Conservation (phyloP, 2,329 filamentous ascomycete species). For the Penicillium crustosum region DNA sequence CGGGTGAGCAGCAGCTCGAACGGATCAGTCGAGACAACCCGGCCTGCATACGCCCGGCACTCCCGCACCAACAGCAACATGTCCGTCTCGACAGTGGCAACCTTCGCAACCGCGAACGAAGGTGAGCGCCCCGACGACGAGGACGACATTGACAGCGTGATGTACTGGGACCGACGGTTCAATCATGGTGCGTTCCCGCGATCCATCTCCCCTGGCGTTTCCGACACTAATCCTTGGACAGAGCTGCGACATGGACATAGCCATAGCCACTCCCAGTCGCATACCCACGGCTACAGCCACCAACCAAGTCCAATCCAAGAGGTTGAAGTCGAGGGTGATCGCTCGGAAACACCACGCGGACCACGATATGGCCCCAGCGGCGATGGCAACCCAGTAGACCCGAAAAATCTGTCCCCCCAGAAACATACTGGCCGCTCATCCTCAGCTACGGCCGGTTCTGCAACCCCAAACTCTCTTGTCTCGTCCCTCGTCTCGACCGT, state of each 20-base stretch:
- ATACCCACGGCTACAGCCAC: slow-evolving; percentile 5
- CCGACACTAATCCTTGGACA: slow-evolving; percentile 15
- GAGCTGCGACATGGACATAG: slow-evolving; percentile 29
- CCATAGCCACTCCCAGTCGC: slow-evolving; percentile 19
- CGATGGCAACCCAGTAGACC: slow-evolving; percentile 6
- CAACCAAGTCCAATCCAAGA: slow-evolving; percentile 19
- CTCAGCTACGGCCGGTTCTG: slow-evolving; percentile 28
- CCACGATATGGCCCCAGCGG: slow-evolving; percentile 6
- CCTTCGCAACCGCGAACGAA: slow-evolving; percentile 65
- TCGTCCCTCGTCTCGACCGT: slow-evolving; percentile 43
- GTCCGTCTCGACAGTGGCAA: slow-evolving; percentile 60
- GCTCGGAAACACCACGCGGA: slow-evolving; percentile 27
- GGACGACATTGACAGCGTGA: slow-evolving; percentile 43
- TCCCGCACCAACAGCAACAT: slow-evolving; percentile 57
- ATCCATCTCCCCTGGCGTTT: neutral
- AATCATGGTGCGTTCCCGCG: slow-evolving; percentile 31
- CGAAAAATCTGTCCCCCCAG: slow-evolving; percentile 20
- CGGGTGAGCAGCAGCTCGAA: slow-evolving; percentile 41
- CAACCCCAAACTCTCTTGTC: slow-evolving; percentile 34
- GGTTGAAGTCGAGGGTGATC: slow-evolving; percentile 18
- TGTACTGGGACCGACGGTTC: slow-evolving; percentile 42
- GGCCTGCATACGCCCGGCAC: slow-evolving; percentile 37
- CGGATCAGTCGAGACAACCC: slow-evolving; percentile 54
- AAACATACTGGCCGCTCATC: slow-evolving; percentile 32
- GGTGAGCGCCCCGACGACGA: slow-evolving; percentile 39